A percentile compares a stretch with the other conserved stretches of the same genome.
phyloP scores from a whole-genome alignment of 331 rosid genomes.

The Prunus yedoensis region DNA sequence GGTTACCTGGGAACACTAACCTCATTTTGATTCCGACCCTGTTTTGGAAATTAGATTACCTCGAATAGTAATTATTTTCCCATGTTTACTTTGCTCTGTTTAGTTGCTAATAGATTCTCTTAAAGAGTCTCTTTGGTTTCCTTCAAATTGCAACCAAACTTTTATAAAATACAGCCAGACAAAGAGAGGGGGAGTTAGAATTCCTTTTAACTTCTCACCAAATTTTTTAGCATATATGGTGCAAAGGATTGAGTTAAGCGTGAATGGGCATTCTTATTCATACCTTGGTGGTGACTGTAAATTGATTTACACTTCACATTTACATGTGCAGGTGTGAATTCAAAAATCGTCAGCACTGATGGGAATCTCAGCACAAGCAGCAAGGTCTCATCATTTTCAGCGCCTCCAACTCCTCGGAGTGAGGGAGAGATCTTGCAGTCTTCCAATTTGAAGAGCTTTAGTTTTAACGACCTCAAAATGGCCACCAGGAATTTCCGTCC shows the following conservation, averaged over 20 bases:
- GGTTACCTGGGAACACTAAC: conserved; percentile 9
- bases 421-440: conserved; percentile 91
- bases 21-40: not conserved
- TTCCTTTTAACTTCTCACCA: not conserved
- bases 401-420: conserved; percentile 74
- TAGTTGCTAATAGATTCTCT: not conserved
- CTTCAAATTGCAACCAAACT: too few relatives aligned
- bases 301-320: conserved; percentile 5
- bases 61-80: not conserved
- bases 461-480: conserved; percentile 55
- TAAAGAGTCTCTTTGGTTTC: not conserved
- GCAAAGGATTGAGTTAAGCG: not conserved
- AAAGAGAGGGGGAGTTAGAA: not conserved
- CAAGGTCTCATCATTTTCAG: conserved; percentile 49
- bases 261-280: not conserved
- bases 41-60: not conserved
- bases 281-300: not conserved
- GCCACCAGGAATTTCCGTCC: conserved; percentile 94
- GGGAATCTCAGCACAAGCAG: conserved; percentile 46
- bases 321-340: conserved; percentile 37
- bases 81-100: not conserved
- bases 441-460: conserved; percentile 74
- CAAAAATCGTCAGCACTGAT: conserved; percentile 43
- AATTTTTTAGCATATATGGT: not conserved
- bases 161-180: not conserved